Base-by-base conservation (phyloP, 2,329 filamentous ascomycete genomes). In the Sarocladiaceae sp. region DNA sequence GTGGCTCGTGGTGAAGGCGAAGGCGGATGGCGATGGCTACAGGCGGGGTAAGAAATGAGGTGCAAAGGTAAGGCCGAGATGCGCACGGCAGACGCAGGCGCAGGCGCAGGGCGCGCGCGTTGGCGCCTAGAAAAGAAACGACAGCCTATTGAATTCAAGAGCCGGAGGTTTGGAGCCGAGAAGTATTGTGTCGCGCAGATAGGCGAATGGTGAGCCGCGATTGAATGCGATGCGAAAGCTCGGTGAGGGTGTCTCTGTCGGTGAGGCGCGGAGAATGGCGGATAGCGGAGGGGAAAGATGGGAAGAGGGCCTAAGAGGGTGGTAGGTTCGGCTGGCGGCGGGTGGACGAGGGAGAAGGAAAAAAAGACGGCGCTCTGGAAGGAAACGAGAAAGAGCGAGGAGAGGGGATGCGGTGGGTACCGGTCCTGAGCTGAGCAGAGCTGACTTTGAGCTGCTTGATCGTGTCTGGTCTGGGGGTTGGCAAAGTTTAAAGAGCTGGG, bases 291-390 rank as follows among this genome's bases (percentile, higher is more conserved):
- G 37, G 37, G 15, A 18, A 18, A n/a, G n/a, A n/a, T n/a, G n/a
- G n/a, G n/a, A n/a, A n/a, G n/a, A n/a, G n/a, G n/a, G n/a, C n/a
- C n/a, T n/a, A n/a, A n/a, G n/a, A n/a, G n/a, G n/a, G n/a, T n/a
- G n/a, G n/a, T 13, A 33, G 16, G 47, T 54, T 59, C 60, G 60
- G 62, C 58, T 64, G 58, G 62, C 55, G 51, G 58, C 62, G 61
- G 62, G 55, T 61, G 50, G 50, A 50, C 43, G 52, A 61, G 57
- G 57, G 48, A 50, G 52, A 55, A 49, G 12, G 23, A 19, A 41
- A 41, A 43, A 48, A 44, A 44, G 46, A 45, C 27, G 33, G 45
- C 44, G 42, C 39, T 48, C 48, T 51, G 52, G 55, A 53, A 53
- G 53, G 53, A 6, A 15, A 33, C 16, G 31, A 33, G 31, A 15